Base-by-base conservation (phyloP, 1,284 basidiomycete genomes). In the Pseudozyma hubeiensis region DNA sequence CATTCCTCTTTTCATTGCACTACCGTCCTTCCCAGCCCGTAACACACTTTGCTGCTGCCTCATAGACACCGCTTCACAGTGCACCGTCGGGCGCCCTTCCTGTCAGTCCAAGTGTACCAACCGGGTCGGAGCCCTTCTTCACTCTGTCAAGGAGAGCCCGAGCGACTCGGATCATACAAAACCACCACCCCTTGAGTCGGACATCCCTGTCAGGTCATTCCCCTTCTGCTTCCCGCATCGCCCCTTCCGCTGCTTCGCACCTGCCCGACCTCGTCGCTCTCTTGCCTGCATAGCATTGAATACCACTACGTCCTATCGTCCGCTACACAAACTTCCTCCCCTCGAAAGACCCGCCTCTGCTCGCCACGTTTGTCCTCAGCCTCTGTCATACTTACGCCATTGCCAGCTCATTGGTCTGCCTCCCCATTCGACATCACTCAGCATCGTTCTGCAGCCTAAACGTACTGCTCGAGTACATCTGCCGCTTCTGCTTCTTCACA, bases 81-180 rank as follows among this genome's bases (percentile, higher is more conserved):
- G 46, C 31, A 45, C 44, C 14, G 44, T 45, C 4, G 4, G 24
- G 24, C 24, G 24, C 24, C 24, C 2, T 24, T 24, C 24, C 29
- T 29, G 14, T 13, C 19, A 14, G 44, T 29, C 24, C 43, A 37
- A 8, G 14, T 5, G 19, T 29, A 6, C 29, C 30, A 19, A 24
- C 14, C 19, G 19, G n/a, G 39, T 35, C 46, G 46, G 8, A 16
- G 14, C 30, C 45, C 17, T 29, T 1, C 46, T 35, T 24, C 24
- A 24, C 24, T 24, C n/a, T 39, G 48, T 49, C 30, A 34, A 48
- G 40, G 34, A 24, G 17, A 16, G 29, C 47, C 40, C 33, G 7
- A 17, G 11, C 17, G 43, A 16, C 47, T 19, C 17, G 33, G 53
- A 56, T 37, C 31, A 53, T 66, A 66, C 64, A 66, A 60, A 66